Evolutionary conservation across 2,329 filamentous ascomycete genomes (phyloP).

Genomic region (Epichloe gansuensis): DNA sequence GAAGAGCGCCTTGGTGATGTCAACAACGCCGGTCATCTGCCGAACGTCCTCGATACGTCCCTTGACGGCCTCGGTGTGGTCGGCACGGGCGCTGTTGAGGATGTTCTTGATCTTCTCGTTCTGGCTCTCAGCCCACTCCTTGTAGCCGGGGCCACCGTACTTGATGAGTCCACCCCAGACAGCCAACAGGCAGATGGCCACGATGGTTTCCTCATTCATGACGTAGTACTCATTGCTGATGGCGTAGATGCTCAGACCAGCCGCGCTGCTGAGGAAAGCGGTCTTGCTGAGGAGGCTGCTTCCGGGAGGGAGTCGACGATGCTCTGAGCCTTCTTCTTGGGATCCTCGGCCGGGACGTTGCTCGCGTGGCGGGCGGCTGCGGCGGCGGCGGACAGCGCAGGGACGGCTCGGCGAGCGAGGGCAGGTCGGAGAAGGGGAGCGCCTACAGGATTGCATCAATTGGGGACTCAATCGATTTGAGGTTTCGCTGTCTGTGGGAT

Average conservation of each 20-base stretch:
- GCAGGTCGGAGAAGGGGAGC: slow-evolving; percentile 81
- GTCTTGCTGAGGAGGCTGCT: slow-evolving; percentile 91
- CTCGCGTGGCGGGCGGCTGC: slow-evolving; percentile 59
- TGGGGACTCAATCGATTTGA: slow-evolving; percentile 17
- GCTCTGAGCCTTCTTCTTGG: slow-evolving; percentile 93
- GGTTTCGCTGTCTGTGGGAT: slow-evolving; percentile 6
- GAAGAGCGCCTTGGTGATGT: slow-evolving; percentile 94
- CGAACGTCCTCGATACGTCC: slow-evolving; percentile 85
- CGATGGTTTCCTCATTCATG: slow-evolving; percentile 96
- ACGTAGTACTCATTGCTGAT: slow-evolving; percentile 99
- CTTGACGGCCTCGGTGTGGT: slow-evolving; percentile 95
- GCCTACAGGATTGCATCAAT: slow-evolving; percentile 38
- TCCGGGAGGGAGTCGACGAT: slow-evolving; percentile 84
- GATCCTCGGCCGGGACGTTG: slow-evolving; percentile 72
- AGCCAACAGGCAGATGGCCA: slow-evolving; percentile 81
- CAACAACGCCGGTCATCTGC: slow-evolving; percentile 88
- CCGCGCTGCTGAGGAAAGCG: slow-evolving; percentile 86
- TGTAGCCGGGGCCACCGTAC: slow-evolving; percentile 86
- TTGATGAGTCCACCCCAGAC: slow-evolving; percentile 90
- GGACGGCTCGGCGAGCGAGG: slow-evolving; percentile 61
- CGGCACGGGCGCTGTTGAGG: slow-evolving; percentile 82
- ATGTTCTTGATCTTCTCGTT: slow-evolving; percentile 89
- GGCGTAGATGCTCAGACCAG: slow-evolving; percentile 83
- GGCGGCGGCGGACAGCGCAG: slow-evolving; percentile 58
- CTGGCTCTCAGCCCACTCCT: slow-evolving; percentile 81